Conservation (phyloP, 1,139 yeast genomes). For the Taiozyma sp. region DNA sequence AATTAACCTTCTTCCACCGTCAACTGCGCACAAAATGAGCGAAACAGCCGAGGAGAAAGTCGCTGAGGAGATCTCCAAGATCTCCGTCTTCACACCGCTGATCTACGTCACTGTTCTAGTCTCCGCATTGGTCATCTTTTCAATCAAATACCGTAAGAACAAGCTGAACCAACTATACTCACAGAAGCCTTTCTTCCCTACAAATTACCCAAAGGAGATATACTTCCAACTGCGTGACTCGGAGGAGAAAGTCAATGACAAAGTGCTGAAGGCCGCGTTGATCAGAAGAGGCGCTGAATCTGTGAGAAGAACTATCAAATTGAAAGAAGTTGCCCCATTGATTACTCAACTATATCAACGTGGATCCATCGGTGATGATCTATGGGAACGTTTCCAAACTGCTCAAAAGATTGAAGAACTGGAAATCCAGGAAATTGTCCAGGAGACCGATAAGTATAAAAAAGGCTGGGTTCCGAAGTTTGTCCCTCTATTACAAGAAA, state of each 20-base stretch:
- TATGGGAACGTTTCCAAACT: conserved; percentile 73
- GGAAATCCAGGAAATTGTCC: conserved; percentile 75
- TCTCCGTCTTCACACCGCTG: conserved; percentile 85
- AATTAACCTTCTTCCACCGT: too few species aligned
- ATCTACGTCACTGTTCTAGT: conserved; percentile 71
- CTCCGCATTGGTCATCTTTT: conserved; percentile 69
- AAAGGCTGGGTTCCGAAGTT: conserved; percentile 78
- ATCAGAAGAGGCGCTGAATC: conserved; percentile 93
- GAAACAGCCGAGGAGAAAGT: background rate
- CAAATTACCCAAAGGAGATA: conserved; percentile 60
- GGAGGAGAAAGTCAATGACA: conserved; percentile 66
- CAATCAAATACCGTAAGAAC: conserved; percentile 63
- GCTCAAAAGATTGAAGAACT: conserved; percentile 70
- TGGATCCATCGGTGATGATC: conserved; percentile 88
- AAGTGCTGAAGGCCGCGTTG: conserved; percentile 81
- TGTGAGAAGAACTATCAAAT: conserved; percentile 83
- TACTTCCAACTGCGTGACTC: conserved; percentile 55
- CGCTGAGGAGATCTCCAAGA: background rate
- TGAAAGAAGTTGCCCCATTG: conserved; percentile 55
- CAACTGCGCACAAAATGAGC: background rate
- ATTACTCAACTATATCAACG: conserved; percentile 72
- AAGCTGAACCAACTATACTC: conserved; percentile 48
- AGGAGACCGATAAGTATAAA: conserved; percentile 69
- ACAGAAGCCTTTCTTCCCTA: conserved; percentile 68
- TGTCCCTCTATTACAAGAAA: conserved; percentile 80